These are phyloP conservation scores for Corynascus novoguineensis DNA, from an alignment of 495 filamentous ascomycete genomes.

Conservation along the genomic window DNA sequence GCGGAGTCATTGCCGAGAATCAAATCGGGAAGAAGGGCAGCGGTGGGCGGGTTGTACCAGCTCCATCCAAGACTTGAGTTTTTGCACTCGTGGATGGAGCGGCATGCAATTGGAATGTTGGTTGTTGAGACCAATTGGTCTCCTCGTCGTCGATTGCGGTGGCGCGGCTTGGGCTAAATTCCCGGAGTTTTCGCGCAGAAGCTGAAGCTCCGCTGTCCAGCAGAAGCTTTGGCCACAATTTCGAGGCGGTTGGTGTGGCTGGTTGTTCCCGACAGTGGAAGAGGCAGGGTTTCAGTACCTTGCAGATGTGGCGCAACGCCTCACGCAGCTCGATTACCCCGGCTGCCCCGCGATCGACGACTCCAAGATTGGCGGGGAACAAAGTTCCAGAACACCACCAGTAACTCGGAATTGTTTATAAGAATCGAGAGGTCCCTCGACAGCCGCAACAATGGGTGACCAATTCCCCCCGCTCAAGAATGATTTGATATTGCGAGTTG, in stretches of 20 bases:
- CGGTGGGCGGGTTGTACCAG: constrained; percentile 2
- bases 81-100: neutral
- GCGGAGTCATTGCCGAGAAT: constrained; percentile 31
- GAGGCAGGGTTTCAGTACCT: neutral
- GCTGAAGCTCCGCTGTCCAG: neutral
- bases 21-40: constrained; percentile 1
- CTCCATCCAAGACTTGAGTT: constrained; percentile 7
- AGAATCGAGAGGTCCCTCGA: neutral
- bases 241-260: neutral
- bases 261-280: neutral
- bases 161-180: neutral
- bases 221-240: neutral
- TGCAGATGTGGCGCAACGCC: constrained; percentile 8
- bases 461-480: constrained; percentile 78
- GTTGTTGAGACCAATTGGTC: constrained; percentile 3
- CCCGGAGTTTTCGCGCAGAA: neutral
- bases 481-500: constrained; percentile 81
- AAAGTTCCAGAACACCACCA: neutral
- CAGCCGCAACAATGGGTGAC: constrained; percentile 19
- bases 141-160: constrained; percentile 1
- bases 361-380: constrained; percentile 12
- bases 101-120: neutral
- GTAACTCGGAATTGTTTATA: neutral
- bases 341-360: constrained; percentile 9
- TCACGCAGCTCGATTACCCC: neutral